Evolutionary conservation across 2,329 filamentous ascomycete species (phyloP), one percentile per base, ranked within the genome.

Genomic region (Colletotrichum eleusines): DNA sequence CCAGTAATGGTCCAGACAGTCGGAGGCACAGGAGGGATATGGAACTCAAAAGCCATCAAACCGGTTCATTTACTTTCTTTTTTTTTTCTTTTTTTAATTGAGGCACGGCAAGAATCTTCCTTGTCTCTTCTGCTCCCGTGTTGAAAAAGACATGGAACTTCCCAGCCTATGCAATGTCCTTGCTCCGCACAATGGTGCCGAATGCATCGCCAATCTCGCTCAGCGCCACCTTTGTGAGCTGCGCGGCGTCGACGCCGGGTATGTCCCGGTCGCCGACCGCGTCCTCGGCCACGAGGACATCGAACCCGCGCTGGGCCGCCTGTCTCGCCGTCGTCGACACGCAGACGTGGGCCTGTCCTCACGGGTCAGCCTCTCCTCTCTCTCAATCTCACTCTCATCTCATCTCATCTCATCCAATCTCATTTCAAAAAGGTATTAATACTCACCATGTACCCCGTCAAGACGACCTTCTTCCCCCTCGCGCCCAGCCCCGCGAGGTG

Each of bases 221-320:
- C 74, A 92, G 78, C 2, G 83, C 83, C 71, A 87, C 84, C 77
- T 80, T 77, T 0, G 80, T 79, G 28, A 91, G 76, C 66, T 90
- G 84, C 14, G 85, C 84, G 0, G 87, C 89, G 7, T 82, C 81
- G 0, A 85, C 86, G 1, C 90, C 90, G 0, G 90, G 90, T 54
- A 92, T 91, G 76, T 92, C 85, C 11, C 91, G 79, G 77, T 92
- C 90, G 0, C 91, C 90, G 46, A 93, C 86, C 0, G 84, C 89
- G 76, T 92, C 91, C 74, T 86, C 82, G 0, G 85, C 87, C 28
- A 92, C 76, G 1, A 92, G 66, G 31, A 92, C 86, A 76, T 93
- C 89, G 75, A 89, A 92, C 0, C 89, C 91, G 42, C 84, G 81
- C 77, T 92, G 86, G 5, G 80, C 83, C 1, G 83, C 91, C 60